Evolutionary conservation across 2,329 filamentous ascomycete species (phyloP).

Genomic region (Cytospora schulzeri): DNA sequence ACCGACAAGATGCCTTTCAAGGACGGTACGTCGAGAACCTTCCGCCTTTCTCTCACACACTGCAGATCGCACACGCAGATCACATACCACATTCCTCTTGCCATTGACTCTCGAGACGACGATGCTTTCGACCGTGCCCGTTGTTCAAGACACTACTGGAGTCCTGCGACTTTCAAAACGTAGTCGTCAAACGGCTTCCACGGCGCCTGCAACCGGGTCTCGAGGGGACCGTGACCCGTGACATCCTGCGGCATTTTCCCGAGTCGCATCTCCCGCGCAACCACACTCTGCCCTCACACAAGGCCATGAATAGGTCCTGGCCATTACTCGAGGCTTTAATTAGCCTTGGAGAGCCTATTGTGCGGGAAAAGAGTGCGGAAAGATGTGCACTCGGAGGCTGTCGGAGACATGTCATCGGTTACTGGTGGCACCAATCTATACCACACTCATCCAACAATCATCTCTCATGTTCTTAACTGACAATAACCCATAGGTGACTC

Average conservation of each 20-base stretch:
- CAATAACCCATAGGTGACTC: slow-evolving; percentile 67
- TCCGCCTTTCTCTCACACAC: neutral
- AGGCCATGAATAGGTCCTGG: neutral
- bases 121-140: neutral
- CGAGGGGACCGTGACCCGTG: neutral
- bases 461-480: slow-evolving; percentile 3
- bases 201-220: neutral
- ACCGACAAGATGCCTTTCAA: slow-evolving; percentile 43
- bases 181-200: slow-evolving; percentile 32
- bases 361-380: neutral
- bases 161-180: neutral
- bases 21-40: slow-evolving; percentile 38
- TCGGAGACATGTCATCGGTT: neutral
- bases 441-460: no score
- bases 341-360: neutral
- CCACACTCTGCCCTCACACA: slow-evolving; percentile 12
- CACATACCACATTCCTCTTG: slow-evolving; percentile 15
- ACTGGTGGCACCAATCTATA: no score
- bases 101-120: slow-evolving; percentile 31
- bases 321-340: neutral
- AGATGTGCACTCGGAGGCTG: slow-evolving; percentile 2
- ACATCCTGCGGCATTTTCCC: slow-evolving; percentile 40
- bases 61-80: slow-evolving; percentile 8
- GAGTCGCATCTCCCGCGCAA: slow-evolving; percentile 26
- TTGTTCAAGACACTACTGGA: neutral